Conservation (phyloP, 768 basidiomycete species). For the Termitomyces sp. region DNA sequence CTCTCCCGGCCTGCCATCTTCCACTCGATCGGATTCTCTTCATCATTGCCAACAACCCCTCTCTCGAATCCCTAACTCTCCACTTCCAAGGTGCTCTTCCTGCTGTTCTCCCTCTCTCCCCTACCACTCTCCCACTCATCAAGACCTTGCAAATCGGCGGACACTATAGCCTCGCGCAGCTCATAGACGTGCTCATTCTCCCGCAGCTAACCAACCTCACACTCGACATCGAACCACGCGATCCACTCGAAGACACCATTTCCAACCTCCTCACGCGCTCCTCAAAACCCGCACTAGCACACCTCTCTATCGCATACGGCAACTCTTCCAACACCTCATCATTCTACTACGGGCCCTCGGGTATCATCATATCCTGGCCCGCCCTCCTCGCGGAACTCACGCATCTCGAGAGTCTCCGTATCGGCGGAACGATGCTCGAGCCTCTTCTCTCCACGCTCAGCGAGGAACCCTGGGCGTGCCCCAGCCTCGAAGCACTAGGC, state of each 20-base stretch:
- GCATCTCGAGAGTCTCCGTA: constrained; percentile 51
- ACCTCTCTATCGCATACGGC: constrained; percentile 61
- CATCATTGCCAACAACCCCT: constrained; percentile 54
- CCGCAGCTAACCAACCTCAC: constrained; percentile 55
- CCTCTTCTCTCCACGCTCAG: constrained; percentile 54
- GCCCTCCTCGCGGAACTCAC: constrained; percentile 53
- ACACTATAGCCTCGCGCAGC: constrained; percentile 55
- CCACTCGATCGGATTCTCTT: constrained; percentile 66
- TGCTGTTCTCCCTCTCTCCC: constrained; percentile 56
- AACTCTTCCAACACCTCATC: constrained; percentile 27
- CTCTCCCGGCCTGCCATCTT: constrained; percentile 57
- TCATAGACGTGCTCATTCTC: constrained; percentile 56
- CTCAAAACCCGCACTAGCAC: constrained; percentile 47
- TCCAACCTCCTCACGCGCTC: constrained; percentile 56
- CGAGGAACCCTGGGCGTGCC: constrained; percentile 55
- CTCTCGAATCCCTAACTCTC: constrained; percentile 51
- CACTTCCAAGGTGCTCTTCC: constrained; percentile 58
- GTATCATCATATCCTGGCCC: constrained; percentile 61
- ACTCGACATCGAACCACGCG: constrained; percentile 71
- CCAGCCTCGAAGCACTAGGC: constrained; percentile 51
- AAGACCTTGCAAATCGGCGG: constrained; percentile 58
- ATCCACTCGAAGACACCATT: constrained; percentile 70
- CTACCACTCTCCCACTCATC: constrained; percentile 49
- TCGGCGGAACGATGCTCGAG: constrained; percentile 65
- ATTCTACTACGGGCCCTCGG: constrained; percentile 56